Conservation (phyloP, 306 rosid species). For the Gastrolobium villosum region DNA sequence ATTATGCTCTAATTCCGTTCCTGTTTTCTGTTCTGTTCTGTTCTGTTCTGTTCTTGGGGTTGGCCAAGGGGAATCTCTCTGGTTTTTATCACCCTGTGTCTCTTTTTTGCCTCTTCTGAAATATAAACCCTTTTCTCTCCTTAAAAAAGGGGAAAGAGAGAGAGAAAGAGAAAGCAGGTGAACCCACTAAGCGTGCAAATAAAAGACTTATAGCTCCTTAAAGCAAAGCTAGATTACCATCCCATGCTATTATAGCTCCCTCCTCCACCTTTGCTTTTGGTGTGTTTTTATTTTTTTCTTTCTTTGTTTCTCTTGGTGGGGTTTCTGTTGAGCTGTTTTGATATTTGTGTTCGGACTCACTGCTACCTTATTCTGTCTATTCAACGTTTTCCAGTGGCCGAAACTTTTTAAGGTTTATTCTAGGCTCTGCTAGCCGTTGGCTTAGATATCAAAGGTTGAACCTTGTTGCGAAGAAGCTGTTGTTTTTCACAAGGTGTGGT, state of each 20-base stretch:
- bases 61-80: slow-evolving; percentile 63
- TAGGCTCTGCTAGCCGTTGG: neutral
- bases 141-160: slow-evolving; percentile 36
- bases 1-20: slow-evolving; percentile 63
- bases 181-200: slow-evolving; percentile 75
- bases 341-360: slow-evolving; percentile 23
- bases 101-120: slow-evolving; percentile 40
- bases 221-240: slow-evolving; percentile 56
- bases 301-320: slow-evolving; percentile 46
- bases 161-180: slow-evolving; percentile 20
- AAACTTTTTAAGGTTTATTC: slow-evolving; percentile 36
- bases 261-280: slow-evolving; percentile 40
- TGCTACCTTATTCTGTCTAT: slow-evolving; percentile 1
- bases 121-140: neutral
- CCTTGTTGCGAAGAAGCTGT: neutral
- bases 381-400: neutral
- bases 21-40: slow-evolving; percentile 49
- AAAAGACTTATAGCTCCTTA: slow-evolving; percentile 43
- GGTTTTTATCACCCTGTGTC: slow-evolving; percentile 17
- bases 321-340: slow-evolving; percentile 41
- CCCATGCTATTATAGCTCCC: slow-evolving; percentile 66
- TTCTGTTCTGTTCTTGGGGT: slow-evolving; percentile 9
- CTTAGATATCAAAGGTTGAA: neutral
- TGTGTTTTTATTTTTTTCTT: slow-evolving; percentile 12
- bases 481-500: slow-evolving; percentile 41